A percentile compares a stretch with the other conserved stretches of the same genome.
phyloP scores from a whole-genome alignment of 306 rosid genomes.

The Senna tora region DNA sequence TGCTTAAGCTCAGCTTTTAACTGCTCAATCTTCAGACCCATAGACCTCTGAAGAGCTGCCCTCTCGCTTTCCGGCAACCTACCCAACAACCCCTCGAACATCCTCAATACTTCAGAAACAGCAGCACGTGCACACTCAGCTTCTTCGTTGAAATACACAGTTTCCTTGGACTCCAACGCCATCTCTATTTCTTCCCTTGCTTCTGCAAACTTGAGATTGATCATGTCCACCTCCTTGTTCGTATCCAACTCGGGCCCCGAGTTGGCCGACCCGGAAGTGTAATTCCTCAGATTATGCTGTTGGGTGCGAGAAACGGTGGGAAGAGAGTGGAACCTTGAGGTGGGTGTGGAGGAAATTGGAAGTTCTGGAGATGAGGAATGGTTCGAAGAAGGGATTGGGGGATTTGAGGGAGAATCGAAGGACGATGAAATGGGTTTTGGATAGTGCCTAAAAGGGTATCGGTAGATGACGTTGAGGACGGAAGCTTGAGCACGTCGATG shows the following conservation, averaged over 20 bases:
- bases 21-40: slow-evolving; percentile 95
- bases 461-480: slow-evolving; percentile 42
- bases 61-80: slow-evolving; percentile 66
- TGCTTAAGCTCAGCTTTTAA: slow-evolving; percentile 86
- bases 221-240: slow-evolving; percentile 76
- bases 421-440: slow-evolving; percentile 39
- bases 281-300: slow-evolving; percentile 38
- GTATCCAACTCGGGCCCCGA: slow-evolving; percentile 51
- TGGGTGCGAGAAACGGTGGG: slow-evolving; percentile 27
- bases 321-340: slow-evolving; percentile 42
- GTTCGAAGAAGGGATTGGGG: background rate
- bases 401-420: slow-evolving; percentile 17
- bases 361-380: slow-evolving; percentile 37
- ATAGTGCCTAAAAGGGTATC: slow-evolving; percentile 33
- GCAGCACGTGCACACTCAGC: slow-evolving; percentile 95
- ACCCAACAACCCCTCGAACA: slow-evolving; percentile 61
- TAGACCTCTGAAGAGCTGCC: slow-evolving; percentile 73
- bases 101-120: slow-evolving; percentile 60
- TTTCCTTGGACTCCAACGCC: slow-evolving; percentile 93
- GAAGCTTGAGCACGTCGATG: slow-evolving; percentile 45
- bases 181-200: slow-evolving; percentile 95
- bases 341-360: slow-evolving; percentile 20
- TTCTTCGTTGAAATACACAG: slow-evolving; percentile 89
- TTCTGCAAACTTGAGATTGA: slow-evolving; percentile 90
- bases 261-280: slow-evolving; percentile 43